Conservation (phyloP, 139 green algal species). For the Picochlorum sp. region DNA sequence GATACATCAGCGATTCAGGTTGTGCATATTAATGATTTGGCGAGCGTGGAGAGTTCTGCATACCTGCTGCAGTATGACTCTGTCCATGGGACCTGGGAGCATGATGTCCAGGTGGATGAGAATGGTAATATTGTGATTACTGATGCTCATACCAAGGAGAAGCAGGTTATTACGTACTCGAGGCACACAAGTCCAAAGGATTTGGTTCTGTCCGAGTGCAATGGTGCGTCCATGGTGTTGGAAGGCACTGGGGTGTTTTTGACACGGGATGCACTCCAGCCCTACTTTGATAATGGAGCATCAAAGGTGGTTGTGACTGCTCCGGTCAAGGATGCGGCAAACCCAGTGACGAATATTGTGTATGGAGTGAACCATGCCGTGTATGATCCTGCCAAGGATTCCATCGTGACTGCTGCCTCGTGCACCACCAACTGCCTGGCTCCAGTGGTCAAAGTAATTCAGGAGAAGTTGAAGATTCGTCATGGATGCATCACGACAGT, state of each 20-base stretch:
- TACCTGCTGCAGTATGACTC: conserved; percentile 80
- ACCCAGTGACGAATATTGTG: conserved; percentile 72
- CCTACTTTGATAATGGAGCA: conserved; percentile 59
- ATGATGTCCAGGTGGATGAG: conserved; percentile 36
- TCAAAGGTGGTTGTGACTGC: conserved; percentile 66
- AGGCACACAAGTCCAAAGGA: conserved; percentile 23
- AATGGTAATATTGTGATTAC: conserved; percentile 39
- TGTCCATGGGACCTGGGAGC: conserved; percentile 56
- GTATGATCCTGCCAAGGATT: conserved; percentile 56
- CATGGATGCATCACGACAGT: conserved; percentile 83
- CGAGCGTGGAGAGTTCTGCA: conserved; percentile 45
- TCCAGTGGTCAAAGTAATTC: conserved; percentile 71
- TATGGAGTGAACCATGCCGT: conserved; percentile 63
- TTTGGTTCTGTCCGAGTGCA: conserved; percentile 17
- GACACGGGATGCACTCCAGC: conserved; percentile 39
- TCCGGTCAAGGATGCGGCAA: conserved; percentile 65
- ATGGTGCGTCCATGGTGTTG: conserved; percentile 44
- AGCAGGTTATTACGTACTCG: conserved; percentile 41
- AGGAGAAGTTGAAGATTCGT: conserved; percentile 71
- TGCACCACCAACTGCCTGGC: conserved; percentile 90
- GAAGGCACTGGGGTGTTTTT: conserved; percentile 68
- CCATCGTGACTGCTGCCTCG: conserved; percentile 77
- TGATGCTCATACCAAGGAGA: background rate
- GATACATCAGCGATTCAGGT: conserved; percentile 33
- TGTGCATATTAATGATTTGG: conserved; percentile 72